Percentiles rank a stretch among this genome's conserved stretches.
Conservation (phyloP, 129 eudicot species). For the Kitagawia praeruptora region DNA sequence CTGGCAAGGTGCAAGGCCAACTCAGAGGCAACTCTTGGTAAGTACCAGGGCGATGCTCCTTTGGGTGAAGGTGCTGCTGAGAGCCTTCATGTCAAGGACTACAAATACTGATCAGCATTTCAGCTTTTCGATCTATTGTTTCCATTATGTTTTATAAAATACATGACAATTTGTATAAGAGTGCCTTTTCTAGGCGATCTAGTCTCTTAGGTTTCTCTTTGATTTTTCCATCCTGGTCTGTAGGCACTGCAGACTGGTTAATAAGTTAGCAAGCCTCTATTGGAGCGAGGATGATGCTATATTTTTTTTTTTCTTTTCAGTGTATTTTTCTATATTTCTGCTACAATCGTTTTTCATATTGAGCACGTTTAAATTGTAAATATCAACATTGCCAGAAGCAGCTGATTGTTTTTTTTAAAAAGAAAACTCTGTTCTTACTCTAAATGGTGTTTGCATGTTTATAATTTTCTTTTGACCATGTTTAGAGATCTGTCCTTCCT, state of each 20-base stretch:
- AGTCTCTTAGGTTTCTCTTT: background rate
- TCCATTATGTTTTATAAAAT: background rate
- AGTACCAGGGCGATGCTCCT: slow-evolving; percentile 42
- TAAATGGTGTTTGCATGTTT: background rate
- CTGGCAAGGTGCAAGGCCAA: slow-evolving; percentile 76
- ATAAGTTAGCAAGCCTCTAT: background rate
- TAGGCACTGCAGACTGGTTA: background rate
- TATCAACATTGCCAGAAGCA: background rate
- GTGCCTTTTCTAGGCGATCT: background rate
- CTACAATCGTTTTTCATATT: background rate
- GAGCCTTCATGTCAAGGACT: slow-evolving; percentile 85
- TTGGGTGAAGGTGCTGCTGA: slow-evolving; percentile 79
- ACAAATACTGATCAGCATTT: slow-evolving; percentile 46
- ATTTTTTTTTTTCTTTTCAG: background rate
- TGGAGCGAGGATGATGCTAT: background rate
- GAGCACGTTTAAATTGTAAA: background rate
- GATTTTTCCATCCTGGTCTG: background rate
- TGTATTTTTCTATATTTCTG: background rate
- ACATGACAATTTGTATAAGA: background rate
- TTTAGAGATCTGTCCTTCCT: background rate
- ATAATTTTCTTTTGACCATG: background rate
- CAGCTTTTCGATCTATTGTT: background rate
- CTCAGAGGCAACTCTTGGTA: slow-evolving; percentile 86
- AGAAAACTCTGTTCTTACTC: background rate
- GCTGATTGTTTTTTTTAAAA: background rate